phyloP scores from a whole-genome alignment of 2,329 filamentous ascomycete species.

The Ceratocystis smalleyi region DNA sequence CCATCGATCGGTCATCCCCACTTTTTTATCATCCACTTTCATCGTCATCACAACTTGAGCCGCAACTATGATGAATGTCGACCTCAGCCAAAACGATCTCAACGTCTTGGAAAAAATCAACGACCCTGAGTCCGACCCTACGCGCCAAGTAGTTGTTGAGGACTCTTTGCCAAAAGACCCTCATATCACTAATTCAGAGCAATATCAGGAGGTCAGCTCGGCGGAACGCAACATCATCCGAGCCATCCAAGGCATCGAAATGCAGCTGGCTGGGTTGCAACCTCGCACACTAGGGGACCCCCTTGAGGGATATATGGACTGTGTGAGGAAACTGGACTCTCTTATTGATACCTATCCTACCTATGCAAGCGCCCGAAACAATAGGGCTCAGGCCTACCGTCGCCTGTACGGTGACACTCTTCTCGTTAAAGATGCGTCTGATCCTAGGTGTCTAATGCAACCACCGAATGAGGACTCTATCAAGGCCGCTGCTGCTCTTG shows the following conservation, averaged over 20 bases:
- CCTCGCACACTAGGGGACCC: conserved; percentile 27
- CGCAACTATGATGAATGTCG: conserved; percentile 31
- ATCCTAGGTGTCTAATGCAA: conserved; percentile 29
- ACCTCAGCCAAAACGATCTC: conserved; percentile 42
- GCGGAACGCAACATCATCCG: conserved; percentile 39
- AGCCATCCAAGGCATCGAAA: conserved; percentile 39
- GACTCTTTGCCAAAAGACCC: conserved; percentile 41
- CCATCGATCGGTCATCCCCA: background rate
- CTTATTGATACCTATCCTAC: conserved; percentile 43
- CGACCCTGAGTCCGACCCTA: conserved; percentile 47
- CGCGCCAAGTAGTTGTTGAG: conserved; percentile 39
- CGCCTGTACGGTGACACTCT: conserved; percentile 47
- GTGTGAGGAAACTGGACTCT: conserved; percentile 34
- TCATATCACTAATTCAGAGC: conserved; percentile 33
- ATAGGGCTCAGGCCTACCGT: conserved; percentile 53
- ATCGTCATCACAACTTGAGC: background rate
- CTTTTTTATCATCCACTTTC: background rate
- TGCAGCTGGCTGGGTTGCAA: conserved; percentile 32
- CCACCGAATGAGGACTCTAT: conserved; percentile 27
- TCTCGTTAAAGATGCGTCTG: conserved; percentile 30
- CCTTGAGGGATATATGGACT: conserved; percentile 31
- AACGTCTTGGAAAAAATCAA: conserved; percentile 51
- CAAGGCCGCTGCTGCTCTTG: conserved; percentile 26
- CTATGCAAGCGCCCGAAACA: conserved; percentile 61
- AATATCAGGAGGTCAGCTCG: conserved; percentile 36